Evolutionary conservation across 2,329 filamentous ascomycete genomes (phyloP), one percentile per base, ranked within the genome.

Genomic region (Trichoderma sp.): DNA sequence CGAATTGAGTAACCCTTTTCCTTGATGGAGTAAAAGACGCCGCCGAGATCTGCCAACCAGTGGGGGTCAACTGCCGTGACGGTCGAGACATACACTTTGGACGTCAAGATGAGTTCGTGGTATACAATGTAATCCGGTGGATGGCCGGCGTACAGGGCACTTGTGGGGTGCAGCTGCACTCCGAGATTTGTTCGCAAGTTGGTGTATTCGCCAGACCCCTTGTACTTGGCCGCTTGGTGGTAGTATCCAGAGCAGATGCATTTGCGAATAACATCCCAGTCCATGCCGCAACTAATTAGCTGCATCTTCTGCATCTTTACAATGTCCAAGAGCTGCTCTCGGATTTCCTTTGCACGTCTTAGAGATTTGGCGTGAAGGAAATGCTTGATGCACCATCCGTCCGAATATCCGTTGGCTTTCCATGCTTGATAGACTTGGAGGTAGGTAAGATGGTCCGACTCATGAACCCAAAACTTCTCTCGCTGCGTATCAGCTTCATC

Each of bases 231-330:
- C 6, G 97, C 97, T 86, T 99, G 97, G 82, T 98, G 96, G 85
- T 98, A 99, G 87, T 98, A 99, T 14, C 97, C 97, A 0, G 94
- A 95, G 87, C 97, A 99, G 82, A 99, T 98, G 83, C 96, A 98
- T 84, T 97, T 96, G 77, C 97, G 92, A 75, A 98, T 95, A 11
- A 97, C 87, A 83, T 99, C 97, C 94, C 97, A 98, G 85, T 99
- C 97, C 60, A 96, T 98, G 38, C 97, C 97, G 81, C 95, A 98
- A 84, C 93, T 95, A 60, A 91, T 87, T 80, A 98, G 89, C 71
- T 90, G 84, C 95, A 99, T 97, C 83, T 97, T 95, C 83, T 97
- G 95, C 87, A 94, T 93, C 79, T 92, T 92, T 92, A 98, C 97
- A 82, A 99, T 98, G 82, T 98, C 97, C 76, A 93, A 86, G 35